These are phyloP conservation scores for Botrytis galanthina DNA, from an alignment of 2,329 filamentous ascomycete genomes.

Conservation along the genomic window DNA sequence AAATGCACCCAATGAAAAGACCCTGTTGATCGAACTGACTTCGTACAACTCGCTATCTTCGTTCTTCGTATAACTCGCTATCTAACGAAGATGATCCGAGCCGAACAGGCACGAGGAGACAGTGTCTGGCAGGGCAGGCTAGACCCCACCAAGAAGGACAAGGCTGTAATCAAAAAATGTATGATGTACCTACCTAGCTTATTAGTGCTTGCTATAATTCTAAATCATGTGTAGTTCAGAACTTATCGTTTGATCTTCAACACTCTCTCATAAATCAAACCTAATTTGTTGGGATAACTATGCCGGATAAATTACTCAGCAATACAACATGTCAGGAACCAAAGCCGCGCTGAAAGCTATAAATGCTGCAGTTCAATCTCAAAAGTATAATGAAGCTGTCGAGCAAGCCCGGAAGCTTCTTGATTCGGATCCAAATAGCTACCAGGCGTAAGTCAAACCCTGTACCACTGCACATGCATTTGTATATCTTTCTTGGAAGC, in stretches of 20 bases:
- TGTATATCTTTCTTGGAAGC: neutral
- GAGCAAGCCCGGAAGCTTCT: conserved; percentile 68
- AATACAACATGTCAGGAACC: conserved; percentile 36
- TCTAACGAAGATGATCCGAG: neutral
- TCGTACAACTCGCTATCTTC: neutral
- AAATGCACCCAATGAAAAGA: neutral
- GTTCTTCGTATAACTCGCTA: neutral
- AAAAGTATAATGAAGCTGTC: conserved; percentile 75
- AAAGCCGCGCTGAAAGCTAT: conserved; percentile 82
- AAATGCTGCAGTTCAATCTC: conserved; percentile 71
- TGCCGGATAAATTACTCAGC: conserved; percentile 21
- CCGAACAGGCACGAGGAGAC: neutral
- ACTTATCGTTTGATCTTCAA: neutral
- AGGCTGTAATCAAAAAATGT: conserved; percentile 8
- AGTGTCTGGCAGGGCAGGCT: neutral
- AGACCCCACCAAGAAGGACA: conserved; percentile 1
- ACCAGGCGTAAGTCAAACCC: conserved; percentile 64
- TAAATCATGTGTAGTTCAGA: neutral
- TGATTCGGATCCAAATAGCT: conserved; percentile 71
- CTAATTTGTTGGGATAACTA: conserved; percentile 17
- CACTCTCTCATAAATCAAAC: neutral
- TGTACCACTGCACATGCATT: neutral
- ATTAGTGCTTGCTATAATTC: neutral
- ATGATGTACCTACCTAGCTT: conserved; percentile 3
- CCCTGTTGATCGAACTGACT: neutral